Percentiles rank a stretch among this genome's conserved stretches.
phyloP scores from a whole-genome alignment of 495 filamentous ascomycete species.

The Aspergillus kassunensis region DNA sequence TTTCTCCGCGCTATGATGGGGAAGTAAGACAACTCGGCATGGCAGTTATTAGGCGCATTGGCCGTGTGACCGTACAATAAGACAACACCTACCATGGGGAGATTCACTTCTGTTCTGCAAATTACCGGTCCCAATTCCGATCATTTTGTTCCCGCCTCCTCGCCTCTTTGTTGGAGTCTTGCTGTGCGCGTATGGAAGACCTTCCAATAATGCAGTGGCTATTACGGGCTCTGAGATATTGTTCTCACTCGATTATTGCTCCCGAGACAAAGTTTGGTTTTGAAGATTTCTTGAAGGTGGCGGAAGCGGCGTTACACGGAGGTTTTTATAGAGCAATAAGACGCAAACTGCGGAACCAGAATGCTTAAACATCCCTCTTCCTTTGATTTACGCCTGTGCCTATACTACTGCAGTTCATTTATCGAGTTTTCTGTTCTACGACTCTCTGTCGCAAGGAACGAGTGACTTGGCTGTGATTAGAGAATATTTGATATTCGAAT shows the following conservation, averaged over 20 bases:
- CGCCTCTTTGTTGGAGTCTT: constrained; percentile 15
- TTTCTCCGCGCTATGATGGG: constrained; percentile 86
- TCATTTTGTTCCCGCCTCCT: constrained; percentile 1
- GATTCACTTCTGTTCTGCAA: constrained; percentile 20
- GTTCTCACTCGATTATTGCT: constrained; percentile 1
- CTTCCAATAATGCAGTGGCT: constrained; percentile 3
- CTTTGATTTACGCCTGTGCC: constrained; percentile 4
- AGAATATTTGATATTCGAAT: constrained; percentile 11
- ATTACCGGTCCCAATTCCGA: constrained; percentile 20
- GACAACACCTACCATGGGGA: neutral
- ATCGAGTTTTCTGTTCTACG: constrained; percentile 1
- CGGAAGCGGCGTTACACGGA: constrained; percentile 13
- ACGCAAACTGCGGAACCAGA: constrained; percentile 12
- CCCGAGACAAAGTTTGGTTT: constrained; percentile 11
- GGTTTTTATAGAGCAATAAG: constrained; percentile 20
- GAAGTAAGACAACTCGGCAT: constrained; percentile 17
- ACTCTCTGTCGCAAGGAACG: constrained; percentile 5
- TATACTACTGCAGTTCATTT: constrained; percentile 4
- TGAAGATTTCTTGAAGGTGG: constrained; percentile 13
- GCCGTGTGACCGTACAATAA: neutral
- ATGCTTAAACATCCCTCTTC: constrained; percentile 15
- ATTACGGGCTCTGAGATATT: constrained; percentile 11
- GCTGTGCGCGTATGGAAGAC: constrained; percentile 8
- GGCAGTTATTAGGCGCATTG: constrained; percentile 29
- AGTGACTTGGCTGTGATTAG: constrained; percentile 15